A percentile compares a stretch with the other conserved stretches of the same genome.
Conservation (phyloP, 2,329 filamentous ascomycete genomes). For the Monilinia fructigena region DNA sequence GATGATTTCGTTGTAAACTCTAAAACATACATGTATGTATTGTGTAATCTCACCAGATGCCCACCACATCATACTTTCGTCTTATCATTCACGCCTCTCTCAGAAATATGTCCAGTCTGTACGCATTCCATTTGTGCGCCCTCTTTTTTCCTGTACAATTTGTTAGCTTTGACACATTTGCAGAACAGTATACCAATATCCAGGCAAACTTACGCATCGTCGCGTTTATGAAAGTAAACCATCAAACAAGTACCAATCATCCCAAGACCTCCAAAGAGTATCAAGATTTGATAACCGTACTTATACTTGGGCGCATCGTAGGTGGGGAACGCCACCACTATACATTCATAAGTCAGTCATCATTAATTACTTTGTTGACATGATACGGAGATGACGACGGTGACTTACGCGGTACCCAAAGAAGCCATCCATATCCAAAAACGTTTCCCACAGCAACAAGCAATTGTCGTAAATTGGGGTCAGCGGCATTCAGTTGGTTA, state of each 20-base stretch:
- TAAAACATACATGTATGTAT: too few species aligned
- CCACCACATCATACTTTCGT: too few species aligned
- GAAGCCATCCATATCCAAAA: constrained; percentile 4
- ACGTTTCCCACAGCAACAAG: neutral
- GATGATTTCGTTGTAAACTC: too few species aligned
- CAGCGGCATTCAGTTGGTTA: neutral
- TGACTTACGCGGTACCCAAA: constrained; percentile 10
- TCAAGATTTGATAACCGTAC: constrained; percentile 41
- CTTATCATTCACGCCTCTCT: too few species aligned
- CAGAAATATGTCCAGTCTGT: too few species aligned
- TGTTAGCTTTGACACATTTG: too few species aligned
- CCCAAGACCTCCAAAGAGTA: constrained; percentile 40
- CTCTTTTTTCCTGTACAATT: too few species aligned
- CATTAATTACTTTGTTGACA: neutral
- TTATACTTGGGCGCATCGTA: constrained; percentile 42
- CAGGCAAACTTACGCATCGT: neutral
- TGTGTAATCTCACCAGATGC: too few species aligned
- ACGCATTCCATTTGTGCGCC: too few species aligned
- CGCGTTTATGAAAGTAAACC: neutral
- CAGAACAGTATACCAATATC: too few species aligned
- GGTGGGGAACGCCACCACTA: constrained; percentile 40
- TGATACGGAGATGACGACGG: too few species aligned
- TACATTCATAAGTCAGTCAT: neutral
- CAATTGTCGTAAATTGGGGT: constrained; percentile 5
- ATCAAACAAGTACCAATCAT: constrained; percentile 24